Base-by-base conservation (phyloP, 352 stramenopile genomes). In the Globisporangium radiosum region DNA sequence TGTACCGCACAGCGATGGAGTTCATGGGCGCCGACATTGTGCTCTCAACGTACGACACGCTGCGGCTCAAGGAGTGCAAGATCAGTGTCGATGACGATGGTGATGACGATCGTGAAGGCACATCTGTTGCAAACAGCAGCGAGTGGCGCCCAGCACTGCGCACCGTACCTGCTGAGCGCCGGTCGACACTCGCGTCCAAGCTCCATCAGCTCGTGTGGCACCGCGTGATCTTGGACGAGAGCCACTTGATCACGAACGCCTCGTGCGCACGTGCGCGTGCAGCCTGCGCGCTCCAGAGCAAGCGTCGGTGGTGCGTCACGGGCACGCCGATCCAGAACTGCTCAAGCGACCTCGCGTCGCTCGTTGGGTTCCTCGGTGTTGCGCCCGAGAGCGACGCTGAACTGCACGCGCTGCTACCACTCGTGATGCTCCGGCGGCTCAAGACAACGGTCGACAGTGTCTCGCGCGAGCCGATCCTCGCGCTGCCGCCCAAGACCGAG, bases 301-400 rank as follows among this genome's bases (percentile, higher is more conserved):
- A 78, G 57, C 72, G 81, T 3, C 85, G 88, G 7, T 94, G 92
- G 71, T 96, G 87, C 59, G 73, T 97, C 7, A 97, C 91, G 4
- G 90, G 90, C 10, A 97, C 89, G 14, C 88, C 90, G 0, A 91
- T 97, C 52, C 78, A 96, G 47, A 97, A 97, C 66, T 83, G 79
- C 53, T 73, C 79, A 14, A 79, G 88, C 50, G 89, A 97, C 62
- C 68, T 97, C 38, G 75, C 80, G 39, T 82, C 87, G n/a, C 71
- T 97, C 3, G 72, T 97, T 51, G 74, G 76, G 19, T 97, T 98
- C 66, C 55, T 97, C 19, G 81, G 80, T 1, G 67, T 96, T 39
- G 64, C 78, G 2, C 84, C 88, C 37, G 67, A 82, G 59, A 70
- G 76, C 13, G 76, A 90, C 44, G 52, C 62, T 0, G 79, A 95